phyloP scores from a whole-genome alignment of 441 rosid genomes.

The Melastoma candidum region DNA sequence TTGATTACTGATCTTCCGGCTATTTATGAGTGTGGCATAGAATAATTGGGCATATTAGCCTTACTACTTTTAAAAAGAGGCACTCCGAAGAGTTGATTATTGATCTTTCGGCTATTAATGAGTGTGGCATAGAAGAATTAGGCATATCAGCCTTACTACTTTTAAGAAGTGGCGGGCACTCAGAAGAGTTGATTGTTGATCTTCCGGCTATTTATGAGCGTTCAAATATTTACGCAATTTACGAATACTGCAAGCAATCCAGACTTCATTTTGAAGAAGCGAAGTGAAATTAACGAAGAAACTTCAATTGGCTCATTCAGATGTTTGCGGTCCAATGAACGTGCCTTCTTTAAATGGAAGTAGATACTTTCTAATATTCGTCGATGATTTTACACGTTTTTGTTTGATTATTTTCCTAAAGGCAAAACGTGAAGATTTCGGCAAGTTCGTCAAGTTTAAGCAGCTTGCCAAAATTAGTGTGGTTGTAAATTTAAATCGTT shows the following conservation, averaged over 20 bases:
- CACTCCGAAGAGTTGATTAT: neutral
- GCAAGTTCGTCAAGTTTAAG: slow-evolving; percentile 1
- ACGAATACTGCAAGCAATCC: slow-evolving; percentile 2
- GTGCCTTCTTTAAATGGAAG: neutral
- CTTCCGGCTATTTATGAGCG: neutral
- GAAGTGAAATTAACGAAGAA: slow-evolving; percentile 3
- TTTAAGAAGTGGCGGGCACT: neutral
- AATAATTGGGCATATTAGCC: too few relatives aligned
- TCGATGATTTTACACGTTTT: slow-evolving; percentile 6
- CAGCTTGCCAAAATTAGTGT: neutral
- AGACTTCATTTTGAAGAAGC: slow-evolving; percentile 2
- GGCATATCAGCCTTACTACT: too few relatives aligned
- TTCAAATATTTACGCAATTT: neutral
- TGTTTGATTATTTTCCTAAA: slow-evolving; percentile 6
- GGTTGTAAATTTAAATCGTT: neutral
- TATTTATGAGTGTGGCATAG: neutral
- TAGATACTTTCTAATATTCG: slow-evolving; percentile 1
- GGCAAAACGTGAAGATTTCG: neutral
- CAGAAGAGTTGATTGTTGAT: neutral
- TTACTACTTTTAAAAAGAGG: neutral
- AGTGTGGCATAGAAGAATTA: too few relatives aligned
- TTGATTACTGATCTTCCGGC: neutral
- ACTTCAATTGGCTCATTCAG: slow-evolving; percentile 1
- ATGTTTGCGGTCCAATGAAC: slow-evolving; percentile 2
- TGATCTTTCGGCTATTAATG: neutral